phyloP scores from a whole-genome alignment of 2,329 filamentous ascomycete species.

The Cladorrhinum sp. region DNA sequence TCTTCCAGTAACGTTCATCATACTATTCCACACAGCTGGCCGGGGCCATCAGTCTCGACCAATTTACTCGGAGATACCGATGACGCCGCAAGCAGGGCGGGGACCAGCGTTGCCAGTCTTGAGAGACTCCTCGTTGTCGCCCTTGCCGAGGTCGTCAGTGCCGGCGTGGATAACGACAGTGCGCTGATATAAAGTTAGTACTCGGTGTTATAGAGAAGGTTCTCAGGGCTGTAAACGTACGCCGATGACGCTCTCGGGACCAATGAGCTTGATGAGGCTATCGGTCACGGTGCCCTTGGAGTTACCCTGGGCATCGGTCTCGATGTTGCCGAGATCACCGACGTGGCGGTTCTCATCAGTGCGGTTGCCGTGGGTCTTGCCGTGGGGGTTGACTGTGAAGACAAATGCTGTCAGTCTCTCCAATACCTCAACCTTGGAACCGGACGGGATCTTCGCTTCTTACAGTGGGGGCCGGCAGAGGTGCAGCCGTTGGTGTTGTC shows the following conservation, averaged over 20 bases:
- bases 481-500: slow-evolving; percentile 99
- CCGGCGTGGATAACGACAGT: slow-evolving; percentile 93
- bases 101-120: slow-evolving; percentile 96
- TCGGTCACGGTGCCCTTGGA: slow-evolving; percentile 77
- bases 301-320: slow-evolving; percentile 91
- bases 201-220: neutral
- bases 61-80: slow-evolving; percentile 75
- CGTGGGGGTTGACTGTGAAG: slow-evolving; percentile 81
- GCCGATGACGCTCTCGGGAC: slow-evolving; percentile 90
- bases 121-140: slow-evolving; percentile 88
- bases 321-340: slow-evolving; percentile 95
- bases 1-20: neutral
- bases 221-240: slow-evolving; percentile 49
- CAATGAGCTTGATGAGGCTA: slow-evolving; percentile 90
- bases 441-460: slow-evolving; percentile 37
- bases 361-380: slow-evolving; percentile 89
- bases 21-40: neutral
- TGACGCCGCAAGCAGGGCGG: slow-evolving; percentile 95
- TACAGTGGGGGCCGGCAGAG: slow-evolving; percentile 95
- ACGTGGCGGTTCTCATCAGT: slow-evolving; percentile 84
- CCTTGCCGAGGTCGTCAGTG: slow-evolving; percentile 95
- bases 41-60: neutral
- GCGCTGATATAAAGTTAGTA: slow-evolving; percentile 53
- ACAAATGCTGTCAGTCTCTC: slow-evolving; percentile 7
- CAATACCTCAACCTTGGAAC: neutral